These are phyloP conservation scores for Teratosphaeria destructans DNA, from an alignment of 2,329 filamentous ascomycete genomes.

Conservation along the genomic window DNA sequence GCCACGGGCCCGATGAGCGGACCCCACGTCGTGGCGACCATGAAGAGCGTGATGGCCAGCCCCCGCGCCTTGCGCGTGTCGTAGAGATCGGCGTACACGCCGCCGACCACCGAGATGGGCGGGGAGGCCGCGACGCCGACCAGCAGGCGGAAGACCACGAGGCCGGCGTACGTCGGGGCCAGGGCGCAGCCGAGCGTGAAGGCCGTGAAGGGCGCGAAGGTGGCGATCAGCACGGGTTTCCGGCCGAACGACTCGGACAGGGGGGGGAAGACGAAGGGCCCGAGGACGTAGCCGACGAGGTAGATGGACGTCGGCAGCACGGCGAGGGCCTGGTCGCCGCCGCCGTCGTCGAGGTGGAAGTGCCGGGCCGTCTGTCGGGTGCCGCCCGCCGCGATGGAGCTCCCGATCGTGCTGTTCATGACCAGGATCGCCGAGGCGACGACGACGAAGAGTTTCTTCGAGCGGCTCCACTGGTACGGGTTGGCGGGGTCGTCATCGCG, in stretches of 20 bases:
- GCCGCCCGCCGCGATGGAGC: slow-evolving; percentile 54
- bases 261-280: slow-evolving; percentile 26
- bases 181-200: slow-evolving; percentile 37
- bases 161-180: slow-evolving; percentile 32
- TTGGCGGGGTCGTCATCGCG: slow-evolving; percentile 31
- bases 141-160: slow-evolving; percentile 36
- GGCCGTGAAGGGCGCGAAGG: slow-evolving; percentile 38
- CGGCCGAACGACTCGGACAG: slow-evolving; percentile 36
- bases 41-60: slow-evolving; percentile 52
- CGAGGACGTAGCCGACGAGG: slow-evolving; percentile 40
- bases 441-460: slow-evolving; percentile 46
- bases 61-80: slow-evolving; percentile 46
- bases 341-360: slow-evolving; percentile 43
- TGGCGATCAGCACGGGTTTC: slow-evolving; percentile 38
- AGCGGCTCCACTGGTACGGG: slow-evolving; percentile 29
- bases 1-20: slow-evolving; percentile 57
- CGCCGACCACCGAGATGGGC: slow-evolving; percentile 48
- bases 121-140: slow-evolving; percentile 35
- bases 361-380: slow-evolving; percentile 47
- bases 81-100: slow-evolving; percentile 58
- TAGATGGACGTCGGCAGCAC: slow-evolving; percentile 43
- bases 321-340: slow-evolving; percentile 31
- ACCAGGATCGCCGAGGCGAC: slow-evolving; percentile 48
- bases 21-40: slow-evolving; percentile 56
- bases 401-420: slow-evolving; percentile 58